Evolutionary conservation across 371 early-diverging fungal species (phyloP).

Genomic region (Dinochytrium kinnereticum): DNA sequence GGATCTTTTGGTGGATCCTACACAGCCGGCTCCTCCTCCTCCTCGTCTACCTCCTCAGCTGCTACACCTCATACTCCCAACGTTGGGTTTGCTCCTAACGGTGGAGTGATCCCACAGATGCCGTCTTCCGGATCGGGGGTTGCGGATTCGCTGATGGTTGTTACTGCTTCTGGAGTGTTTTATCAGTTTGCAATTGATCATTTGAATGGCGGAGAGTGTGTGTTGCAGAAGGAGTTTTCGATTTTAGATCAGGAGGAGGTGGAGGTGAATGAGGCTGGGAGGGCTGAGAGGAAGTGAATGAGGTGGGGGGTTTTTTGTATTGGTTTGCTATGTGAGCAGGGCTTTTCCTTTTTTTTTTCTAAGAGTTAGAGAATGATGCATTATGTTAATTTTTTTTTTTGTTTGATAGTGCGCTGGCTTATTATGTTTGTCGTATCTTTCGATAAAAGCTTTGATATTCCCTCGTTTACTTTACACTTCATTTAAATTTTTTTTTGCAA

Average conservation of each 20-base stretch:
- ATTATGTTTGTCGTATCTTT: too few species aligned
- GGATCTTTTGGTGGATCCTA: not conserved
- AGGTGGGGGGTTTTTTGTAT: too few species aligned
- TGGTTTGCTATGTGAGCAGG: too few species aligned
- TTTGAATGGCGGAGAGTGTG: conserved; percentile 91
- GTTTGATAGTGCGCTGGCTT: too few species aligned
- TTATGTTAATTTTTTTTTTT: too few species aligned
- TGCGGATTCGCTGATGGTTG: conserved; percentile 71
- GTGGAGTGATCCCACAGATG: not conserved
- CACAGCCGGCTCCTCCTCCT: too few species aligned
- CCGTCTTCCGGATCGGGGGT: conserved; percentile 55
- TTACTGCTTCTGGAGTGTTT: conserved; percentile 89
- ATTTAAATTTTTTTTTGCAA: too few species aligned
- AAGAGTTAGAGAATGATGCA: too few species aligned
- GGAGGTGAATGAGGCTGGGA: conserved; percentile 8
- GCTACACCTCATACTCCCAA: not conserved
- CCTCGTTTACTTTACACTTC: too few species aligned
- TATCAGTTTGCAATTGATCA: conserved; percentile 90
- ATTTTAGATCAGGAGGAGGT: conserved; percentile 35
- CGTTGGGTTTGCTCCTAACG: conserved; percentile 22
- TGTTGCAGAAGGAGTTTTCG: conserved; percentile 73
- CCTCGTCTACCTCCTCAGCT: not conserved
- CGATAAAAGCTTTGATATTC: too few species aligned
- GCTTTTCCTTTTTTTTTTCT: too few species aligned
- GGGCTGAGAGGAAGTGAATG: conserved; percentile 16